phyloP scores from a whole-genome alignment of 2,329 filamentous ascomycete species.

The Pochonia chlamydosporia region DNA sequence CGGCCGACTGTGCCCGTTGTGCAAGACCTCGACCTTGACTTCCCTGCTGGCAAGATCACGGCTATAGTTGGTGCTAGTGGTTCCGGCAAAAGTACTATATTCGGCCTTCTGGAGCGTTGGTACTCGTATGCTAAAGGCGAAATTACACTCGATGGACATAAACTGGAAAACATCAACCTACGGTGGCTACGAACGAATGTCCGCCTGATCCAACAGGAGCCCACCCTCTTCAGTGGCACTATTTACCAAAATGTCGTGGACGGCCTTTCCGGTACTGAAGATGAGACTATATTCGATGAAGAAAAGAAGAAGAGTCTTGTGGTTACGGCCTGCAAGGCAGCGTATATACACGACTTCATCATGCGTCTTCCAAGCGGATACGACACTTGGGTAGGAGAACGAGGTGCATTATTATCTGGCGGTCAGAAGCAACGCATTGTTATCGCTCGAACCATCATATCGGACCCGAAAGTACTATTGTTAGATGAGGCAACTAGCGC shows the following conservation, averaged over 20 bases:
- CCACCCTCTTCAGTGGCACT: conserved; percentile 46
- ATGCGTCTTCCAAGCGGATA: conserved; percentile 47
- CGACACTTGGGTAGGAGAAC: conserved; percentile 57
- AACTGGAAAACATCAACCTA: conserved; percentile 38
- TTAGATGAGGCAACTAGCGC: no score
- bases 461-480: conserved; percentile 56
- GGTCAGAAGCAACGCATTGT: conserved; percentile 63
- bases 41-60: conserved; percentile 33
- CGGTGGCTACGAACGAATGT: conserved; percentile 49
- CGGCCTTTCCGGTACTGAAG: conserved; percentile 35
- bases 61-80: conserved; percentile 54
- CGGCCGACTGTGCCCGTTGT: conserved; percentile 3
- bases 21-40: background rate
- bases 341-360: conserved; percentile 50
- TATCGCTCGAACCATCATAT: conserved; percentile 61
- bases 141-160: conserved; percentile 37
- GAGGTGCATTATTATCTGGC: conserved; percentile 59
- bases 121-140: conserved; percentile 44
- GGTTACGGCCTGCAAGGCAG: conserved; percentile 40
- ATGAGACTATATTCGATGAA: conserved; percentile 29
- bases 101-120: conserved; percentile 54
- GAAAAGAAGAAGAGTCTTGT: conserved; percentile 41
- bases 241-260: conserved; percentile 47
- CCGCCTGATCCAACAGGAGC: conserved; percentile 49
- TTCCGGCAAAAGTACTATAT: conserved; percentile 52